These are phyloP conservation scores for Agaricus subrufescens DNA, from an alignment of 768 basidiomycete genomes.

Conservation along the genomic window DNA sequence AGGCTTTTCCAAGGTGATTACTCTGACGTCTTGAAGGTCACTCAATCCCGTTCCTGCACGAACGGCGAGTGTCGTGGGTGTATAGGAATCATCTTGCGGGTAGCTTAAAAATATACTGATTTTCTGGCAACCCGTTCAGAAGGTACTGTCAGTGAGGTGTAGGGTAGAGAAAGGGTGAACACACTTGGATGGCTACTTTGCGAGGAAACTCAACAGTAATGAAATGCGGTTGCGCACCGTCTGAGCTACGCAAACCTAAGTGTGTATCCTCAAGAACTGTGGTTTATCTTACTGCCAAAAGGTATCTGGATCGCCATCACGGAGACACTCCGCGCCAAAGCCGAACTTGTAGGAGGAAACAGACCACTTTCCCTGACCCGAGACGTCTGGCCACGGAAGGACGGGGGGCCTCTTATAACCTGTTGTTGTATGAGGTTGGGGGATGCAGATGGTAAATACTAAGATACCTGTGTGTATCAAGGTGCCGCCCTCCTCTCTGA, in stretches of 20 bases:
- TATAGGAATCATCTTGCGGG: constrained; percentile 91
- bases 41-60: constrained; percentile 88
- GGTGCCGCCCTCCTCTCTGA: constrained; percentile 24
- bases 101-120: constrained; percentile 80
- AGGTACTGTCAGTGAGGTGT: not conserved
- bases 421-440: not conserved
- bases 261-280: not conserved
- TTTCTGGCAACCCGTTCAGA: constrained; percentile 54
- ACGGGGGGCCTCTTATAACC: constrained; percentile 36
- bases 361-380: constrained; percentile 87
- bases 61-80: constrained; percentile 85
- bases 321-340: constrained; percentile 89
- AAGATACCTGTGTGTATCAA: constrained; percentile 32
- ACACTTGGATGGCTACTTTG: constrained; percentile 83
- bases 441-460: not conserved
- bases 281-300: constrained; percentile 88
- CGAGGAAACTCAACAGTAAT: constrained; percentile 92
- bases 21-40: constrained; percentile 89
- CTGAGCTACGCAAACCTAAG: constrained; percentile 48
- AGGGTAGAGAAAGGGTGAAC: constrained; percentile 5
- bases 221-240: constrained; percentile 96
- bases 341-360: constrained; percentile 97
- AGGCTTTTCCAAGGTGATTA: constrained; percentile 84
- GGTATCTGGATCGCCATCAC: constrained; percentile 84
- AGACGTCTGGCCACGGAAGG: constrained; percentile 80